Base-by-base conservation (phyloP, 106 monocot genomes). In the Dendrobium officinale region DNA sequence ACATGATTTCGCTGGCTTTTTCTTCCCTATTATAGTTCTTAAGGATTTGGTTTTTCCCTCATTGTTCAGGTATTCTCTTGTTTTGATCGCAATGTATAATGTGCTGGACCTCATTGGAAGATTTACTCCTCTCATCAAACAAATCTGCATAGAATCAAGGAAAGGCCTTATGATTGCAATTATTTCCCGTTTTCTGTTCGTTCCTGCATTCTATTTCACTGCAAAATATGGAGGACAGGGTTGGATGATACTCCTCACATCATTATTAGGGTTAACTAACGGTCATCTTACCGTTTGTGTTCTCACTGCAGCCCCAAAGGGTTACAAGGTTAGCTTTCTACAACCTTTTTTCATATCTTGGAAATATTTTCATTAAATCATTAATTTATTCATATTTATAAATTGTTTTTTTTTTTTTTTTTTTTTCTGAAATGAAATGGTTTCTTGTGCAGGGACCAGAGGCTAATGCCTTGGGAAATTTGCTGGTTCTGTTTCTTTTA, bases 151-250 rank as follows among this genome's bases (percentile, higher is more conserved):
- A 47, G 81, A 58, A 68, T 93, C 92, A 41, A 24, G 90, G 43
- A 90, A 86, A 80, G 76, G 77, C 16, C 79, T 93, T 18, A 73
- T 82, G 79, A 13, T 55, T 8, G 76, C 83, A 43, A 72, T 77
- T 20, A 19, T 89, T 15, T 83, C 86, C 45, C 85, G 89, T 24
- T 86, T 92, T 67, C 13, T 92, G 7, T 78, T 92, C 40, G 82
- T 92, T 41, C 92, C 92, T 5, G 87, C 92, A 22, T 92, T 92
- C 72, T 92, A 92, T 74, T 92, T 92, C 84, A 81, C 90, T 0
- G 85, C 85, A 16, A 87, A 86, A 27, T 90, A 88, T 54, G 90
- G 87, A 55, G 84, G 27, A 16, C 91, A 91, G 77, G 86, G 88
- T 0, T 91, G 82, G 80, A 88, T 91, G 91, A 91, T 91, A 54